phyloP scores from a whole-genome alignment of 177 flowering plant genomes.

The Telopea speciosissima region DNA sequence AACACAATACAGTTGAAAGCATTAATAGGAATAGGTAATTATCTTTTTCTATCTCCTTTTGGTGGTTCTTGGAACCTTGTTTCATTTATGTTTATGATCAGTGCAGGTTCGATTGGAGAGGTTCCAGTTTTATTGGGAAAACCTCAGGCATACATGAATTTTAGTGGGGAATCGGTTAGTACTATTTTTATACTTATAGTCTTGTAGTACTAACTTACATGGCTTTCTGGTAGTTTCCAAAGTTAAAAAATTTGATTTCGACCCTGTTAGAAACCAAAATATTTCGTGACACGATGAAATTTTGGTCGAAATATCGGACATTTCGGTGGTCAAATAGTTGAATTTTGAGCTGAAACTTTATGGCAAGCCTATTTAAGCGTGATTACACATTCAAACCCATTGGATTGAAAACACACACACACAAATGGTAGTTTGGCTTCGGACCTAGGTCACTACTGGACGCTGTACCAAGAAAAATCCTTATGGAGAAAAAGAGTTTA shows the following conservation, averaged over 20 bases:
- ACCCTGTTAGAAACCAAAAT: no score
- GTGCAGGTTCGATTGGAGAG: slow-evolving; percentile 83
- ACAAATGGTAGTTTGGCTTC: neutral
- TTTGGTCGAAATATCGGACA: no score
- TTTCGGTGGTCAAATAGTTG: no score
- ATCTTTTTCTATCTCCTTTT: neutral
- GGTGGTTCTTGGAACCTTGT: neutral
- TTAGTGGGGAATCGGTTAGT: slow-evolving; percentile 82
- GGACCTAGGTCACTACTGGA: neutral
- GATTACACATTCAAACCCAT: no score
- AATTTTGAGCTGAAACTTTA: no score
- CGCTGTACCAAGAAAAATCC: no score
- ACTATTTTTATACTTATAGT: neutral
- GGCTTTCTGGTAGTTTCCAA: neutral
- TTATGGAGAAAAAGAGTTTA: no score
- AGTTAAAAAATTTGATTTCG: no score
- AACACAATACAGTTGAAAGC: slow-evolving; percentile 95
- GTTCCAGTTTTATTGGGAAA: slow-evolving; percentile 74
- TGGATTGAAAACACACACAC: no score
- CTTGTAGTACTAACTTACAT: slow-evolving; percentile 1
- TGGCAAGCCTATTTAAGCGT: no score
- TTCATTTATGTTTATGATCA: neutral
- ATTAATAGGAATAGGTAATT: slow-evolving; percentile 82
- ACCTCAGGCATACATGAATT: slow-evolving; percentile 90
- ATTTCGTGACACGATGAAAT: no score